phyloP scores from a whole-genome alignment of 2,329 filamentous ascomycete species.

The Microdochium trichocladiopsis region DNA sequence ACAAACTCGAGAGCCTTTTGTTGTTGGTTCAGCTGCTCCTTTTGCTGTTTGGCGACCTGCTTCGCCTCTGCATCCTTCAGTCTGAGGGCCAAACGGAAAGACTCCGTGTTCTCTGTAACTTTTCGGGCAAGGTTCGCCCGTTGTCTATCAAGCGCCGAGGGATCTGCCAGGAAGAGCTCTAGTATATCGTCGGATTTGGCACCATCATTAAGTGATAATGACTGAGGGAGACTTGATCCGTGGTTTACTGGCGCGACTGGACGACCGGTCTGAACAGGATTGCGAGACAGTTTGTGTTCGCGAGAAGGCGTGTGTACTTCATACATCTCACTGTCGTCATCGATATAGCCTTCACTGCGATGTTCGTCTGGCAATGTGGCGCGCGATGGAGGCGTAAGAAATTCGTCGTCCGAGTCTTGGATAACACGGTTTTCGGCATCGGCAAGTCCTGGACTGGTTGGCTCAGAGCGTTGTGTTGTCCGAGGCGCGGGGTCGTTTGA shows the following conservation, averaged over 20 bases:
- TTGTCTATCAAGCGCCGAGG: conserved; percentile 25
- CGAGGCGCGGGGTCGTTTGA: conserved; percentile 6
- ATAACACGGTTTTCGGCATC: conserved; percentile 32
- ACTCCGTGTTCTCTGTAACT: conserved; percentile 38
- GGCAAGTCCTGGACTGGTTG: conserved; percentile 4
- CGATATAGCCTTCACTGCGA: background rate
- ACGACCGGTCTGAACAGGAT: too few species aligned
- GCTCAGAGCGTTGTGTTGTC: conserved; percentile 5
- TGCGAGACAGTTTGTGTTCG: conserved; percentile 4
- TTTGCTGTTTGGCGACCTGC: conserved; percentile 39
- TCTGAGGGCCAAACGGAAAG: conserved; percentile 39
- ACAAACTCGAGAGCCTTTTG: conserved; percentile 35
- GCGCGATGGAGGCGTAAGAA: background rate
- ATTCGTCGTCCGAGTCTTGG: conserved; percentile 52
- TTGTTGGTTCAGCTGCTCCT: conserved; percentile 37
- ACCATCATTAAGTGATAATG: conserved; percentile 15
- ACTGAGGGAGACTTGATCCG: conserved; percentile 6
- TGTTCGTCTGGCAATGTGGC: background rate
- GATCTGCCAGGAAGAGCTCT: conserved; percentile 23
- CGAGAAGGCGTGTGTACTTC: conserved; percentile 3
- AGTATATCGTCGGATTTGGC: conserved; percentile 23
- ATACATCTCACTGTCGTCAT: background rate
- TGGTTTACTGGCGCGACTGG: too few species aligned
- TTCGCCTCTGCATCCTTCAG: conserved; percentile 38
- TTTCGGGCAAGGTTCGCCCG: conserved; percentile 30